Evolutionary conservation across 306 rosid species (phyloP).

Genomic region (Mucuna pruriens): DNA sequence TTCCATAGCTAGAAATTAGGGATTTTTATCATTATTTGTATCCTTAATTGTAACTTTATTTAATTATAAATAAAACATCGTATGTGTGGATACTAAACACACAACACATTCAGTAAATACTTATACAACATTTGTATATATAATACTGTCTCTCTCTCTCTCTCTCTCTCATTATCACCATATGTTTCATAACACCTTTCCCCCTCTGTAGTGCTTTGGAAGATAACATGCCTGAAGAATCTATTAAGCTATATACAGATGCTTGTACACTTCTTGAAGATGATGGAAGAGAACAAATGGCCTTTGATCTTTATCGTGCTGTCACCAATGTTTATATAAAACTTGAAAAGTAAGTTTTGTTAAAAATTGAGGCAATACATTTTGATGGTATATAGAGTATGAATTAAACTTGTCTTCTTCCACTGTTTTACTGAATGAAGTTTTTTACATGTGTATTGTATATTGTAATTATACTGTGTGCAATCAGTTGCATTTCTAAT

Average conservation of each 20-base stretch:
- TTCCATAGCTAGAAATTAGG: too few relatives aligned
- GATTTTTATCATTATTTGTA: too few relatives aligned
- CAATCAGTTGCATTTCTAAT: background rate
- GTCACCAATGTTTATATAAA: slow-evolving; percentile 70
- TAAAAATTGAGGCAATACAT: slow-evolving; percentile 1
- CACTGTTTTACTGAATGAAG: background rate
- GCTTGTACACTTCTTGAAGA: slow-evolving; percentile 91
- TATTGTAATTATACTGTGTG: background rate
- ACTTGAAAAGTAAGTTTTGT: slow-evolving; percentile 81
- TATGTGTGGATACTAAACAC: too few relatives aligned
- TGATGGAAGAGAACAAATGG: slow-evolving; percentile 92
- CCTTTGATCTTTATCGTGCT: slow-evolving; percentile 93
- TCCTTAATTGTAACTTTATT: too few relatives aligned
- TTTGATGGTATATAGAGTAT: slow-evolving; percentile 21
- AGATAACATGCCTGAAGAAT: slow-evolving; percentile 81
- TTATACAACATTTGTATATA: too few relatives aligned
- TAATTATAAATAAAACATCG: too few relatives aligned
- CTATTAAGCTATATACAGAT: slow-evolving; percentile 84
- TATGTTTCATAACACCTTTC: slow-evolving; percentile 16
- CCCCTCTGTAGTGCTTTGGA: slow-evolving; percentile 74
- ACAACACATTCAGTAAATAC: too few relatives aligned
- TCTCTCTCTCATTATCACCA: slow-evolving; percentile 15
- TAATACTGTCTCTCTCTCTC: background rate
- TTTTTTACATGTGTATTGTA: background rate
- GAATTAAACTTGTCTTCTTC: slow-evolving; percentile 15